Percentiles rank a stretch among this genome's conserved stretches.
Evolutionary conservation across 148 eudicot genomes (phyloP).

Genomic region (Beta vulgaris): DNA sequence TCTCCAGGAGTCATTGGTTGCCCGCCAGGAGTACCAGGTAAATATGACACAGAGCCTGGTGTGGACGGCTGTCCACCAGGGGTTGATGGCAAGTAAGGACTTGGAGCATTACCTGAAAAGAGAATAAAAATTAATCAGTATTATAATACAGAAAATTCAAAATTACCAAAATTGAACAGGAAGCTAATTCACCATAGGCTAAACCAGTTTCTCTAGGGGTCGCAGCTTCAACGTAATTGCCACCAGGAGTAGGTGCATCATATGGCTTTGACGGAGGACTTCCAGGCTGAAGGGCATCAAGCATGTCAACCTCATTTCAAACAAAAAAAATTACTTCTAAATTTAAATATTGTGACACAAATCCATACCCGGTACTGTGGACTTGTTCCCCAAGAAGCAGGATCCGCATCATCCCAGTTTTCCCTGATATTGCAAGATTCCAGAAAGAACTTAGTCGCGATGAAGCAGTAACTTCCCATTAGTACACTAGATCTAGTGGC

Average conservation of each 20-base stretch:
- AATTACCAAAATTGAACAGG: neutral
- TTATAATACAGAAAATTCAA: neutral
- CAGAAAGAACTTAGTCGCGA: neutral
- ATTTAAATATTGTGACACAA: neutral
- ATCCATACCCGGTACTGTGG: slow-evolving; percentile 83
- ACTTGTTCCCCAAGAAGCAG: slow-evolving; percentile 93
- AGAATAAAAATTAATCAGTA: neutral
- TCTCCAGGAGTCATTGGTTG: slow-evolving; percentile 99
- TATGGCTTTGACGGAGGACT: slow-evolving; percentile 83
- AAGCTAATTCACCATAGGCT: slow-evolving; percentile 60
- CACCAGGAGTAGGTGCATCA: slow-evolving; percentile 94
- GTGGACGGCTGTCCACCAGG: slow-evolving; percentile 96
- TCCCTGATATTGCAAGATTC: slow-evolving; percentile 53
- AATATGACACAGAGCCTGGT: slow-evolving; percentile 78
- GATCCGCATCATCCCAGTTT: slow-evolving; percentile 93
- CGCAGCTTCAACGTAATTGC: slow-evolving; percentile 75
- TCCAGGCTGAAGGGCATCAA: slow-evolving; percentile 59
- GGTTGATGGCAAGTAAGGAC: slow-evolving; percentile 95
- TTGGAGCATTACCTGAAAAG: slow-evolving; percentile 88
- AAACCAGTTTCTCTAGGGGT: slow-evolving; percentile 84
- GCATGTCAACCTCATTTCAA: slow-evolving; percentile 8
- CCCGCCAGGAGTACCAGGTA: slow-evolving; percentile 99
- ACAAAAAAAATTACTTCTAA: slow-evolving; percentile 3
- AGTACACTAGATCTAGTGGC: neutral
- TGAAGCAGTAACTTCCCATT: neutral